Evolutionary conservation across 2,329 filamentous ascomycete genomes (phyloP).

Genomic region (Cladosporium sp.): DNA sequence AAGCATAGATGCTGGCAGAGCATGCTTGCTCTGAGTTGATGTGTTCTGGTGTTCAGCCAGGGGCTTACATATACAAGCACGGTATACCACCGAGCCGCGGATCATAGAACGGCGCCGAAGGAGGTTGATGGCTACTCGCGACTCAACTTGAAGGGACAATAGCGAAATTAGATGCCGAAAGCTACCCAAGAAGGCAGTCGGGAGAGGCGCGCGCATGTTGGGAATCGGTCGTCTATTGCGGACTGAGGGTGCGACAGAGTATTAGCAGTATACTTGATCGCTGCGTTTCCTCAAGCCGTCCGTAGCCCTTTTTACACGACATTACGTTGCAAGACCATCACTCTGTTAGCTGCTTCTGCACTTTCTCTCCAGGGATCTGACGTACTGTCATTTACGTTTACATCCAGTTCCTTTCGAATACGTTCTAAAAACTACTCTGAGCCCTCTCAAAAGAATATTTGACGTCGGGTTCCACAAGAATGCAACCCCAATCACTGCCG

Average conservation of each 20-base stretch:
- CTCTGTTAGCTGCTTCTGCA: not conserved
- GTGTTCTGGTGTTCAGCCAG: not conserved
- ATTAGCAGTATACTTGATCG: not conserved
- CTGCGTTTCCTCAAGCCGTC: not conserved
- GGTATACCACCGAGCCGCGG: not conserved
- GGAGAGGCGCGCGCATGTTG: not conserved
- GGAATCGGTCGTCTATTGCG: not conserved
- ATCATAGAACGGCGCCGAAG: not conserved
- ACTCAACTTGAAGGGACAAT: not conserved
- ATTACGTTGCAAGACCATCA: not conserved
- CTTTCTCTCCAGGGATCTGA: not conserved
- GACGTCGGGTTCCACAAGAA: too few species aligned
- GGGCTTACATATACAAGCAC: not conserved
- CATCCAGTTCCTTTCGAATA: not conserved
- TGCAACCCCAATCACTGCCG: slow-evolving; percentile 33
- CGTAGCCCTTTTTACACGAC: not conserved
- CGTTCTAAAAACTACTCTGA: not conserved
- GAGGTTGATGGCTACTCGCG: not conserved
- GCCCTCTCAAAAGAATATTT: too few species aligned
- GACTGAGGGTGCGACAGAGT: not conserved
- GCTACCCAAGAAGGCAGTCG: too few species aligned
- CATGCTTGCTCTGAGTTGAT: not conserved
- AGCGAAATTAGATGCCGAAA: too few species aligned
- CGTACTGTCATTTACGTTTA: too few species aligned
- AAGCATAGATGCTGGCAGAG: not conserved